Evolutionary conservation across 1,284 basidiomycete genomes (phyloP).

Genomic region (Irpex sp.): DNA sequence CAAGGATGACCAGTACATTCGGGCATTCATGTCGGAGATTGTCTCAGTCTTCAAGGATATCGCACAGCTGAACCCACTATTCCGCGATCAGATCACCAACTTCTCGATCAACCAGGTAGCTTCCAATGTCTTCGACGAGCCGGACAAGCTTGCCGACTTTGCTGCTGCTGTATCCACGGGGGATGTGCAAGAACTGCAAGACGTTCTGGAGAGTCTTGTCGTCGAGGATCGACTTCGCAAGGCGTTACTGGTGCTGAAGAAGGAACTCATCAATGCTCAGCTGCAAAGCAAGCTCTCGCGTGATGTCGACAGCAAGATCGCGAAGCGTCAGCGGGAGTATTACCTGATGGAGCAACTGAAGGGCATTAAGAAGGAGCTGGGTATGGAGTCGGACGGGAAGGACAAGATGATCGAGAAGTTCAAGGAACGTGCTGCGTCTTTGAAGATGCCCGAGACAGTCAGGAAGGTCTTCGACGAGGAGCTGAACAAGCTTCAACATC

Average conservation of each 20-base stretch:
- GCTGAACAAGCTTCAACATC: constrained; percentile 84
- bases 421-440: constrained; percentile 79
- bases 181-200: constrained; percentile 89
- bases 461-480: constrained; percentile 98
- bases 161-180: constrained; percentile 95
- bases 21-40: constrained; percentile 95
- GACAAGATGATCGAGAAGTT: constrained; percentile 98
- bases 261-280: constrained; percentile 97
- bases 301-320: constrained; percentile 96
- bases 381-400: constrained; percentile 96
- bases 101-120: constrained; percentile 95
- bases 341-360: constrained; percentile 99
- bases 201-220: constrained; percentile 84
- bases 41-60: constrained; percentile 99
- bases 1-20: constrained; percentile 92
- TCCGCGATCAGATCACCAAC: constrained; percentile 97
- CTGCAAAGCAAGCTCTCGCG: constrained; percentile 92
- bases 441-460: constrained; percentile 94
- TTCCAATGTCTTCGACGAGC: constrained; percentile 98
- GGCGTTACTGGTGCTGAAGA: constrained; percentile 91
- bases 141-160: constrained; percentile 97
- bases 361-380: constrained; percentile 98
- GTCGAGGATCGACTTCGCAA: constrained; percentile 92
- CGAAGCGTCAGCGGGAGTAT: constrained; percentile 95
- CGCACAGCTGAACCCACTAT: constrained; percentile 94